These are phyloP conservation scores for Colletotrichum chrysophilum DNA, from an alignment of 2,329 filamentous ascomycete genomes.

Conservation along the genomic window DNA sequence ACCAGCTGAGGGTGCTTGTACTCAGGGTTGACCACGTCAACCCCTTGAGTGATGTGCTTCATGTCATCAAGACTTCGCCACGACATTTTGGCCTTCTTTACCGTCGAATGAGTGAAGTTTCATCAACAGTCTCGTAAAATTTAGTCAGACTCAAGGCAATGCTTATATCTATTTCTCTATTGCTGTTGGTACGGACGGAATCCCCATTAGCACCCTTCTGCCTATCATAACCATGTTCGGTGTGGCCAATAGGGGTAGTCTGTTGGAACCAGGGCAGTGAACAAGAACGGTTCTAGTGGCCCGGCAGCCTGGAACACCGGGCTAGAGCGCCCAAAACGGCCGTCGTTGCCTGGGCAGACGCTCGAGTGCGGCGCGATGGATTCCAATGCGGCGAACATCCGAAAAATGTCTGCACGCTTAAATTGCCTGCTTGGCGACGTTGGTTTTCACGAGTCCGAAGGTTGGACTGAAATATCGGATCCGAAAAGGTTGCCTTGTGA, in stretches of 20 bases:
- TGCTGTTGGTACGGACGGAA: neutral
- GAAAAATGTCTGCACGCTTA: neutral
- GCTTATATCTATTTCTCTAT: neutral
- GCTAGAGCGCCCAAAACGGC: neutral
- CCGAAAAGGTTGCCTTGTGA: no score
- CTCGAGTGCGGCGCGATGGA: neutral
- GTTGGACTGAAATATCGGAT: neutral
- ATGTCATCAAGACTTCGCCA: neutral
- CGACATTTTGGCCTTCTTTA: neutral
- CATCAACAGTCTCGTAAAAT: neutral
- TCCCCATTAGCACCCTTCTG: neutral
- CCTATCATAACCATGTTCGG: neutral
- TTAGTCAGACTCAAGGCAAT: neutral
- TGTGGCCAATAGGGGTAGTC: neutral
- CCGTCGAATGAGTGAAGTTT: neutral
- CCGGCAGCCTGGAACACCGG: neutral
- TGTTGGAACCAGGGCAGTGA: neutral
- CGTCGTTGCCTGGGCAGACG: neutral
- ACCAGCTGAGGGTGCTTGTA: slow-evolving; percentile 3
- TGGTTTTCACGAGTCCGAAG: rapidly evolving
- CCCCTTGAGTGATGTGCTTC: neutral
- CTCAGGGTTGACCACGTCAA: neutral
- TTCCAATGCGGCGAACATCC: neutral
- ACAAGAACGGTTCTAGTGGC: neutral
- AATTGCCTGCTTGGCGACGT: neutral